phyloP scores from a whole-genome alignment of 495 filamentous ascomycete genomes.

The Geoglossum glabrum region DNA sequence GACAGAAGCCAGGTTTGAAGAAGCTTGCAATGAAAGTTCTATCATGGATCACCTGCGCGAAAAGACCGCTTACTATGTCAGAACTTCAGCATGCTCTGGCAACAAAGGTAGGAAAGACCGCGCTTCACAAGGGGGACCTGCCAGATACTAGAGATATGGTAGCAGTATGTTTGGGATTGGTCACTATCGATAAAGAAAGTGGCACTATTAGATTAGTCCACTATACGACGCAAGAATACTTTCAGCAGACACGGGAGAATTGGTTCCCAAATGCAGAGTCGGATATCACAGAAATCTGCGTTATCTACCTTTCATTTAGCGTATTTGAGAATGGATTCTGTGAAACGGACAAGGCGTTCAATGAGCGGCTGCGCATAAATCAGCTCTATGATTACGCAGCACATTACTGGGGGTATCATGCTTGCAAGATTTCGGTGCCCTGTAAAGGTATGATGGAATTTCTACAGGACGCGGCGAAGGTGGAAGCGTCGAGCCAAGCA shows the following conservation, averaged over 20 bases:
- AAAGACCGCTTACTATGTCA: conserved; percentile 18
- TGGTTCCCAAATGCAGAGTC: conserved; percentile 21
- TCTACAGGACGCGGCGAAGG: too few species aligned
- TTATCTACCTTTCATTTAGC: conserved; percentile 25
- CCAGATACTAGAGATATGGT: conserved; percentile 20
- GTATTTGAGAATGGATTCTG: conserved; percentile 16
- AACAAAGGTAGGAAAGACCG: conserved; percentile 12
- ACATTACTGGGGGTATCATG: conserved; percentile 25
- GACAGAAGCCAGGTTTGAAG: conserved; percentile 13
- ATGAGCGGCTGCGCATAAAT: conserved; percentile 13
- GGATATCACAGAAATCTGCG: conserved; percentile 20
- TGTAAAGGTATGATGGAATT: too few species aligned
- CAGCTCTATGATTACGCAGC: conserved; percentile 24
- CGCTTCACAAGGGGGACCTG: conserved; percentile 24
- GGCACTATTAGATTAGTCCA: conserved; percentile 30
- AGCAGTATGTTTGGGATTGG: conserved; percentile 31
- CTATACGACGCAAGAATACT: conserved; percentile 33
- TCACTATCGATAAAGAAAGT: conserved; percentile 27
- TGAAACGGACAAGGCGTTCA: conserved; percentile 13
- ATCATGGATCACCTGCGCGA: conserved; percentile 25
- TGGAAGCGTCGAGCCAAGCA: too few species aligned
- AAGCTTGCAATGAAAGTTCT: conserved; percentile 21
- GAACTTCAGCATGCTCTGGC: conserved; percentile 31
- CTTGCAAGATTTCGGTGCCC: conserved; percentile 5
- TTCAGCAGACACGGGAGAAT: conserved; percentile 17